These are phyloP conservation scores for Candida orba DNA, from an alignment of 805 yeast species.

Conservation along the genomic window DNA sequence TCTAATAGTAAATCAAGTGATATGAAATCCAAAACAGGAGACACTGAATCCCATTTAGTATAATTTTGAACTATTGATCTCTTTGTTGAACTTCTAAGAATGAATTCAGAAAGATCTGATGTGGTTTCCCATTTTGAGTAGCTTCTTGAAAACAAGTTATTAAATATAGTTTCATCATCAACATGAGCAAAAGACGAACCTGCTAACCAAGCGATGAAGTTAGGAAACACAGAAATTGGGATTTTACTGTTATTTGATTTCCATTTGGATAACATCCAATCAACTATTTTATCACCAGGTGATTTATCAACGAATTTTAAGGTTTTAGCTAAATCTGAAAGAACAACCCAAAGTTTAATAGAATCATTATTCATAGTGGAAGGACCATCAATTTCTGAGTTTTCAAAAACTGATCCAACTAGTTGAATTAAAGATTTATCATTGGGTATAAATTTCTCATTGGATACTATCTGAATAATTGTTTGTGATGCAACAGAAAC, in stretches of 20 bases:
- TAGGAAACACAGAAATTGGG: conserved; percentile 19
- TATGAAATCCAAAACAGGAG: not conserved
- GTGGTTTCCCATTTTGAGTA: conserved; percentile 6
- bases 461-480: conserved; percentile 15
- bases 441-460: conserved; percentile 5
- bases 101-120: conserved; percentile 2
- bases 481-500: conserved; percentile 23
- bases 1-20: conserved; percentile 8
- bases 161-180: not conserved
- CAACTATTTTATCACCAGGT: conserved; percentile 29
- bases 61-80: not conserved
- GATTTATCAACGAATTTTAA: conserved; percentile 26
- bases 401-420: conserved; percentile 42
- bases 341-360: conserved; percentile 45
- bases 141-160: conserved; percentile 8
- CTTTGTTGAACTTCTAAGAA: conserved; percentile 4
- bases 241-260: conserved; percentile 3
- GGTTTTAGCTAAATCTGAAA: conserved; percentile 30
- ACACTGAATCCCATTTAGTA: not conserved
- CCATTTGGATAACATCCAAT: conserved; percentile 51
- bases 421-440: conserved; percentile 40
- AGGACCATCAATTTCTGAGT: conserved; percentile 61
- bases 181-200: conserved; percentile 14
- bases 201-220: conserved; percentile 39
- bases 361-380: conserved; percentile 36